Percentiles rank a stretch among this genome's conserved stretches.
Conservation (phyloP, 2,329 filamentous ascomycete genomes). For the Endoconidiophora polonica region DNA sequence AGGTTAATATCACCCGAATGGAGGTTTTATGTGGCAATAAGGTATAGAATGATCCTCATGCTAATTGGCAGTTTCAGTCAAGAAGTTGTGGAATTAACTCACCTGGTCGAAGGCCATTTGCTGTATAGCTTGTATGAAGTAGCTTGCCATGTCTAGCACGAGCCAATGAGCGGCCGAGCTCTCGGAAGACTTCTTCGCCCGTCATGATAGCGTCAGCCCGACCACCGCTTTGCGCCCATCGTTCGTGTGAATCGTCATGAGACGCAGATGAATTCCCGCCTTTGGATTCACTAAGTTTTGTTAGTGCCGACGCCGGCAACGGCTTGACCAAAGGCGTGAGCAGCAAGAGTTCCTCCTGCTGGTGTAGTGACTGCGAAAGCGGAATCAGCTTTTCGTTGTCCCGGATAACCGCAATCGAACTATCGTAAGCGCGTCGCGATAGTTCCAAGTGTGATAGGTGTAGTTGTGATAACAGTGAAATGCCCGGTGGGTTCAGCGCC, state of each 20-base stretch:
- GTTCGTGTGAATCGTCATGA: conserved; percentile 2
- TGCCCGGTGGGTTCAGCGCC: conserved; percentile 72
- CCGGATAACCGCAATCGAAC: conserved; percentile 80
- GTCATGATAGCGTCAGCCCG: conserved; percentile 55
- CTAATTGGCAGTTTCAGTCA: neutral
- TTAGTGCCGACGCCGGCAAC: conserved; percentile 73
- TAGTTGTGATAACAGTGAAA: conserved; percentile 59
- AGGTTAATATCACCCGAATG: neutral
- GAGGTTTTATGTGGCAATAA: neutral
- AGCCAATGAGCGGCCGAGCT: conserved; percentile 75
- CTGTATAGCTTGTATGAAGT: conserved; percentile 86
- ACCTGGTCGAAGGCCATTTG: conserved; percentile 72
- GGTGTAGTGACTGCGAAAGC: conserved; percentile 62
- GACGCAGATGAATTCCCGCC: neutral
- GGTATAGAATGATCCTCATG: neutral
- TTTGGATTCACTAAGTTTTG: conserved; percentile 25
- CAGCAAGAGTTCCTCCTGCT: conserved; percentile 75
- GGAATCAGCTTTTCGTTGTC: conserved; percentile 78
- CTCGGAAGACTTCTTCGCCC: conserved; percentile 81
- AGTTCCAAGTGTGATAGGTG: conserved; percentile 69
- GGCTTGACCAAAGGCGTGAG: conserved; percentile 83
- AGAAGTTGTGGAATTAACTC: conserved; percentile 13
- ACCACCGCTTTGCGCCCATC: conserved; percentile 6
- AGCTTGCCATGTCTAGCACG: conserved; percentile 72
- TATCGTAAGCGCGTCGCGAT: conserved; percentile 75